A percentile compares a stretch with the other conserved stretches of the same genome.
Evolutionary conservation across 73 alveolate species (phyloP).

Genomic region (Paramecium primaurelia): DNA sequence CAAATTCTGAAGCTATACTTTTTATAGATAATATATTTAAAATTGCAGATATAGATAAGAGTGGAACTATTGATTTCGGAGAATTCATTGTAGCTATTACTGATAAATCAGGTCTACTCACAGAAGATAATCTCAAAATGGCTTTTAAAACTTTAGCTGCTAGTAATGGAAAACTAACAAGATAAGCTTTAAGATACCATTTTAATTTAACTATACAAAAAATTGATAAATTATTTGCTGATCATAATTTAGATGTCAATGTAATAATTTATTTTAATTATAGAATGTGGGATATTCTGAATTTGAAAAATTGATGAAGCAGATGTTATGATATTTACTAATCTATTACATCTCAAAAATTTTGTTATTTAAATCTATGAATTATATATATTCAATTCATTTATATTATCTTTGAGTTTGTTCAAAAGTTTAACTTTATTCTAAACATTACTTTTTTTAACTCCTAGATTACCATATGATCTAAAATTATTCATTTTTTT

Average conservation of each 20-base stretch:
- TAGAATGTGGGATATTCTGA: not conserved
- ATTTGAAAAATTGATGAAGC: not conserved
- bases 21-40: not conserved
- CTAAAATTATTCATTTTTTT: not conserved
- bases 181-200: not conserved
- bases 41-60: not conserved
- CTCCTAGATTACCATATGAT: not conserved
- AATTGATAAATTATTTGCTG: not conserved
- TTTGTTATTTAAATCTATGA: not conserved
- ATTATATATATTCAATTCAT: not conserved
- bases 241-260: not conserved
- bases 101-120: not conserved
- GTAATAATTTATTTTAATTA: not conserved
- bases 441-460: not conserved
- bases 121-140: not conserved
- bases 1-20: not conserved
- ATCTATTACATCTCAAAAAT: not conserved
- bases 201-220: not conserved
- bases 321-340: not conserved
- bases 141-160: not conserved
- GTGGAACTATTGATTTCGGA: constrained; percentile 17
- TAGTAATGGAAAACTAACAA: not conserved
- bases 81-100: not conserved
- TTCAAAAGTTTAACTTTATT: not conserved
- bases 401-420: not conserved